A percentile compares a stretch with the other conserved stretches of the same genome.
Evolutionary conservation across 441 rosid species (phyloP).

Genomic region (Mallotus japonicus): DNA sequence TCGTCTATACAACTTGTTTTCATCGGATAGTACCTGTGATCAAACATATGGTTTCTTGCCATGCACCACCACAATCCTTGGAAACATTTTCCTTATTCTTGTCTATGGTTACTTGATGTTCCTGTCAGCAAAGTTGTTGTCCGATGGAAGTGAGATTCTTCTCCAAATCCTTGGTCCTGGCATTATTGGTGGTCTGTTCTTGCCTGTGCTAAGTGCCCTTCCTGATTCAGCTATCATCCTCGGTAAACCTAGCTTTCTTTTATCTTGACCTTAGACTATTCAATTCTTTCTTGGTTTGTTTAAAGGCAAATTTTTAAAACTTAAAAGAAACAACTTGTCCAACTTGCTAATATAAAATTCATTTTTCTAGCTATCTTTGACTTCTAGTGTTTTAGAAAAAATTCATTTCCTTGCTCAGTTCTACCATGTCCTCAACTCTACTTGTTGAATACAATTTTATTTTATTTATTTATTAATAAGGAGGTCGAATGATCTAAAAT

Average conservation of each 20-base stretch:
- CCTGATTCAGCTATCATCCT: constrained; percentile 17
- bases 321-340: neutral
- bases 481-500: too few species aligned
- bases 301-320: too few species aligned
- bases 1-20: neutral
- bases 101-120: constrained; percentile 15
- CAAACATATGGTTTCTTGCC: constrained; percentile 21
- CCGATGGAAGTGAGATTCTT: constrained; percentile 22
- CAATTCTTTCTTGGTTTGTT: neutral
- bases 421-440: too few species aligned
- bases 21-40: neutral
- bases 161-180: constrained; percentile 20
- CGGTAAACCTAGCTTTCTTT: constrained; percentile 6
- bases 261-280: neutral
- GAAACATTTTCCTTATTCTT: constrained; percentile 14
- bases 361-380: neutral
- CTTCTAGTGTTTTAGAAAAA: too few species aligned
- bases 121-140: constrained; percentile 5
- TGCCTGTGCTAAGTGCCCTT: constrained; percentile 11
- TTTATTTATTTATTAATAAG: too few species aligned
- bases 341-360: neutral
- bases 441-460: too few species aligned
- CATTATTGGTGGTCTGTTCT: constrained; percentile 14
- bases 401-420: too few species aligned
- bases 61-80: constrained; percentile 8